phyloP scores from a whole-genome alignment of 2,329 filamentous ascomycete species.

The Ophiocordyceps camponoti-saundersi region DNA sequence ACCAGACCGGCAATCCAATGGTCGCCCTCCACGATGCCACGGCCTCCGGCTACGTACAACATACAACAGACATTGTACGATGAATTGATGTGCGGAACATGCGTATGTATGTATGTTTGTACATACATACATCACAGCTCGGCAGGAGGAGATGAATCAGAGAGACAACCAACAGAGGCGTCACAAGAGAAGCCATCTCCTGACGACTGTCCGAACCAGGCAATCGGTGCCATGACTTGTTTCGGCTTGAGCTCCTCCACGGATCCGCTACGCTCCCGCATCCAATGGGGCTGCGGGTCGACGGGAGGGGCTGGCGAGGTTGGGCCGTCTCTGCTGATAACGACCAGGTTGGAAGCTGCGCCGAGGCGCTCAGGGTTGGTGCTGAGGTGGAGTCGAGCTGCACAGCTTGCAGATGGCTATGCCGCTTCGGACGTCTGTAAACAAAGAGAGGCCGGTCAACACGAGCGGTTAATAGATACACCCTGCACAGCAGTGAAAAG shows the following conservation, averaged over 20 bases:
- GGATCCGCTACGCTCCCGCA: not conserved
- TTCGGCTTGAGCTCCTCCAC: not conserved
- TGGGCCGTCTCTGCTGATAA: not conserved
- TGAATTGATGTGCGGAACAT: too few relatives aligned
- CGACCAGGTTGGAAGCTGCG: not conserved
- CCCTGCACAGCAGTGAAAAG: conserved; percentile 7
- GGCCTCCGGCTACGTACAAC: not conserved
- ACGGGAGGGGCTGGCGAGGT: not conserved
- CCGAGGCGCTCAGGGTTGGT: conserved; percentile 4
- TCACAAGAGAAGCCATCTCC: not conserved
- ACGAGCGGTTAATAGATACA: conserved; percentile 8
- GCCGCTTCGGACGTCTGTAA: conserved; percentile 9
- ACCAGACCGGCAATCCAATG: conserved; percentile 11
- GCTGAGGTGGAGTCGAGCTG: conserved; percentile 6
- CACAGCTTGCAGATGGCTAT: conserved; percentile 7
- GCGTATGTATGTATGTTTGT: too few relatives aligned
- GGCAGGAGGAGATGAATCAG: not conserved
- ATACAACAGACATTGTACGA: not conserved
- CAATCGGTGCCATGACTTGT: not conserved
- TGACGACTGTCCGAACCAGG: not conserved
- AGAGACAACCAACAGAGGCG: not conserved
- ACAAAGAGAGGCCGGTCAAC: conserved; percentile 9
- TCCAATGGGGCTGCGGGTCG: not conserved
- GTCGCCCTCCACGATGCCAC: conserved; percentile 14
- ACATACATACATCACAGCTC: not conserved